A percentile compares a stretch with the other conserved stretches of the same genome.
Evolutionary conservation across 2,329 filamentous ascomycete species (phyloP).

Genomic region (Aspergillus sp.): DNA sequence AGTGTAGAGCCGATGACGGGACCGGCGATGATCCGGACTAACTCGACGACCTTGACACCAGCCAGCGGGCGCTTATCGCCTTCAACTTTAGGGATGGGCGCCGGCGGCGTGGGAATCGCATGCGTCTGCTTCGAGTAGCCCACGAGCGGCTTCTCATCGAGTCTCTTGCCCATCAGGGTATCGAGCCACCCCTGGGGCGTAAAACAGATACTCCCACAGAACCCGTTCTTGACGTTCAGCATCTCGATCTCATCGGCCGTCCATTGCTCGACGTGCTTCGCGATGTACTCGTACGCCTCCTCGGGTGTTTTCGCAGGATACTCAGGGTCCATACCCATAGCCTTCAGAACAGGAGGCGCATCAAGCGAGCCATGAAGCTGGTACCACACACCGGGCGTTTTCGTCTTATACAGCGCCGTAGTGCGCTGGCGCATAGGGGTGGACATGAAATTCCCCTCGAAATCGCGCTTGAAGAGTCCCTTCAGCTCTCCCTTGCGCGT

Average conservation of each 20-base stretch:
- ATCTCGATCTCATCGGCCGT: conserved; percentile 45
- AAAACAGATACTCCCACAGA: conserved; percentile 44
- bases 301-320: background rate
- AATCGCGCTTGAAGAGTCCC: conserved; percentile 35
- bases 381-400: conserved; percentile 48
- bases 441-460: conserved; percentile 36
- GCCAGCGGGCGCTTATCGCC: conserved; percentile 39
- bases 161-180: background rate
- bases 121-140: background rate
- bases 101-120: background rate
- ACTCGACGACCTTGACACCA: conserved; percentile 52
- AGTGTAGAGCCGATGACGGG: conserved; percentile 45
- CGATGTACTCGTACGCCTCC: conserved; percentile 25
- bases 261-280: conserved; percentile 32
- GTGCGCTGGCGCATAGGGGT: conserved; percentile 12
- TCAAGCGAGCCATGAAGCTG: conserved; percentile 53
- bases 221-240: conserved; percentile 41
- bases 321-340: background rate
- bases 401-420: conserved; percentile 51
- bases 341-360: conserved; percentile 30
- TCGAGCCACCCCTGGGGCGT: background rate
- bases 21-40: conserved; percentile 37
- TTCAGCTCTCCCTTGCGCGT: conserved; percentile 29
- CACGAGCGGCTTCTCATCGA: background rate
- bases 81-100: background rate